Percentiles rank a stretch among this genome's conserved stretches.
Conservation (phyloP, 345 rosid species). For the Hypericum androsaemum region DNA sequence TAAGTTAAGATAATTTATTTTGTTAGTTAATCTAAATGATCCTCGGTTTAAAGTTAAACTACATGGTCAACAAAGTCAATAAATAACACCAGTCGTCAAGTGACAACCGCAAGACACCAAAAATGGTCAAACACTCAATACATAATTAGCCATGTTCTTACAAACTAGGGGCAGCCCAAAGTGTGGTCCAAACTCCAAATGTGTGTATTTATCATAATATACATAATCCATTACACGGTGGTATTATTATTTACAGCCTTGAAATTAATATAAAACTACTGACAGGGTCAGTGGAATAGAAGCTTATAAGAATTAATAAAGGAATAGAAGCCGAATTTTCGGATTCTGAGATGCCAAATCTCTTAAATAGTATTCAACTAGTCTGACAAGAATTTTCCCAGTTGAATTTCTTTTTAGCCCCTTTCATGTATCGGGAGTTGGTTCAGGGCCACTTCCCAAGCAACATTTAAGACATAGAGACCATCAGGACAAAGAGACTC, state of each 20-base stretch:
- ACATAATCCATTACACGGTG: conserved; percentile 1
- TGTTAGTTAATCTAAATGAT: no score
- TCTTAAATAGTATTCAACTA: conserved; percentile 24
- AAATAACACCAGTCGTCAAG: no score
- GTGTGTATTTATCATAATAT: not conserved
- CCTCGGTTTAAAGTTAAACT: no score
- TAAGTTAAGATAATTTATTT: no score
- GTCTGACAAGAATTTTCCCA: conserved; percentile 15
- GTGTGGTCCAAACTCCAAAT: conserved; percentile 14
- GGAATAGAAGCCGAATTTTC: conserved; percentile 81
- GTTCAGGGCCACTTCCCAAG: conserved; percentile 34
- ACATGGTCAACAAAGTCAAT: no score
- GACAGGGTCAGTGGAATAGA: conserved; percentile 91
- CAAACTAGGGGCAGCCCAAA: no score
- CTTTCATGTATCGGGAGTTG: conserved; percentile 40
- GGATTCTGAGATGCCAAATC: conserved; percentile 34
- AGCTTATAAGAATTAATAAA: conserved; percentile 52
- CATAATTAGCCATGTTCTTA: no score
- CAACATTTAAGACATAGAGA: conserved; percentile 17
- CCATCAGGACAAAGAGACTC: not conserved
- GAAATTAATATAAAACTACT: conserved; percentile 4
- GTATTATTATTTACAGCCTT: not conserved
- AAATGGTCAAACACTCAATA: no score
- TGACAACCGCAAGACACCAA: no score
- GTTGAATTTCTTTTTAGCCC: conserved; percentile 18